Percentiles rank a stretch among this genome's conserved stretches.
Evolutionary conservation across 257 asterid genomes (phyloP).

Genomic region (Nicotiana tabacum): DNA sequence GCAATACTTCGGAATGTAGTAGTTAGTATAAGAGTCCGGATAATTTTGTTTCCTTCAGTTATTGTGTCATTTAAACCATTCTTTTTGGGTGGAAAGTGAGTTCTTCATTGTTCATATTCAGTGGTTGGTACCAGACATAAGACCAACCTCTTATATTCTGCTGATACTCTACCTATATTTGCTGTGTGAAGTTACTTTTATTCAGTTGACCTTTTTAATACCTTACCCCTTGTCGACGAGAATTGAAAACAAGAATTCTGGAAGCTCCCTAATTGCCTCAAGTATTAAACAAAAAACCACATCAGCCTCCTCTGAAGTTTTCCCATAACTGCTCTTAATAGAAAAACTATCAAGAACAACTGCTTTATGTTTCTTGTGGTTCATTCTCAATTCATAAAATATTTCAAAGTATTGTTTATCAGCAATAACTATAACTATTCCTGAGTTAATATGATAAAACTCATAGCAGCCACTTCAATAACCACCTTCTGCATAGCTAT

Average conservation of each 20-base stretch:
- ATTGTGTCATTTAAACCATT: not conserved
- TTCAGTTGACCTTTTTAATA: too few species aligned
- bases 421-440: not conserved
- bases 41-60: not conserved
- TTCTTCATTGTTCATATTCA: not conserved
- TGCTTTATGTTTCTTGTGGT: not conserved
- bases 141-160: not conserved
- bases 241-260: not conserved
- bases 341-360: not conserved
- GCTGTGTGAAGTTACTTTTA: not conserved
- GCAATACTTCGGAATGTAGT: not conserved
- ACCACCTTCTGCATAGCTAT: not conserved
- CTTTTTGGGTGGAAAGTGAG: conserved; percentile 1
- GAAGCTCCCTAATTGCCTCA: not conserved
- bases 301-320: not conserved
- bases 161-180: too few species aligned
- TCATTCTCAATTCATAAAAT: not conserved
- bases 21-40: not conserved
- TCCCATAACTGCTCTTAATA: not conserved
- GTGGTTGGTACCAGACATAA: not conserved
- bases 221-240: too few species aligned
- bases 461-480: not conserved
- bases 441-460: not conserved
- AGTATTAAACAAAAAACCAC: not conserved
- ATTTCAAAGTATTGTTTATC: not conserved